phyloP scores from a whole-genome alignment of 352 stramenopile species.

The Phytopythium aichiense region DNA sequence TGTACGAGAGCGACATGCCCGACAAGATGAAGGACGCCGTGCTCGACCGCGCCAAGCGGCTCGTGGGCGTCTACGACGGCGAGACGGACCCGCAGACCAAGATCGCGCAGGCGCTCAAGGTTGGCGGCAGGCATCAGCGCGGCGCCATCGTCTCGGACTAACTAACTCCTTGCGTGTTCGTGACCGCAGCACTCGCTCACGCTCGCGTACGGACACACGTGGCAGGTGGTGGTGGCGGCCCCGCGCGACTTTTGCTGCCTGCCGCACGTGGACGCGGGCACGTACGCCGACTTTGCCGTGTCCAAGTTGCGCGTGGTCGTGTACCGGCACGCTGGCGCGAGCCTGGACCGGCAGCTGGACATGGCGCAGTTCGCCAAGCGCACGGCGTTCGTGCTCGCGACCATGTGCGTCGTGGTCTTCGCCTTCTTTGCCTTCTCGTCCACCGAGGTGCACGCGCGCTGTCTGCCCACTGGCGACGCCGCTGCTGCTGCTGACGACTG shows the following conservation, averaged over 20 bases:
- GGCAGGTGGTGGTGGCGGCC: slow-evolving; percentile 57
- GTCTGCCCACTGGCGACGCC: slow-evolving; percentile 17
- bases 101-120: slow-evolving; percentile 61
- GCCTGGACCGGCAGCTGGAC: slow-evolving; percentile 52
- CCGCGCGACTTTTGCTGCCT: slow-evolving; percentile 55
- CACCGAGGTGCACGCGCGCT: slow-evolving; percentile 37
- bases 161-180: slow-evolving; percentile 2
- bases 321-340: slow-evolving; percentile 54
- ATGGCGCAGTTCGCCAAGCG: slow-evolving; percentile 59
- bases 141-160: slow-evolving; percentile 1
- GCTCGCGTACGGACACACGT: slow-evolving; percentile 60
- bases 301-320: slow-evolving; percentile 58
- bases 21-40: slow-evolving; percentile 35
- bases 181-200: slow-evolving; percentile 45
- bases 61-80: slow-evolving; percentile 36
- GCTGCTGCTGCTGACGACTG: slow-evolving; percentile 35
- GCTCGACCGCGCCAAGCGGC: slow-evolving; percentile 27
- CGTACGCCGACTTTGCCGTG: slow-evolving; percentile 47
- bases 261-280: slow-evolving; percentile 38
- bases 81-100: slow-evolving; percentile 37
- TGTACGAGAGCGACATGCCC: slow-evolving; percentile 59
- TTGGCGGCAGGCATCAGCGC: slow-evolving; percentile 9
- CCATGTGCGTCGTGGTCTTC: slow-evolving; percentile 59
- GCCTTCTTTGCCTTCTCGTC: slow-evolving; percentile 50
- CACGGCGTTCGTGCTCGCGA: slow-evolving; percentile 45